phyloP scores from a whole-genome alignment of 495 filamentous ascomycete genomes.

The Penicillium manginii region DNA sequence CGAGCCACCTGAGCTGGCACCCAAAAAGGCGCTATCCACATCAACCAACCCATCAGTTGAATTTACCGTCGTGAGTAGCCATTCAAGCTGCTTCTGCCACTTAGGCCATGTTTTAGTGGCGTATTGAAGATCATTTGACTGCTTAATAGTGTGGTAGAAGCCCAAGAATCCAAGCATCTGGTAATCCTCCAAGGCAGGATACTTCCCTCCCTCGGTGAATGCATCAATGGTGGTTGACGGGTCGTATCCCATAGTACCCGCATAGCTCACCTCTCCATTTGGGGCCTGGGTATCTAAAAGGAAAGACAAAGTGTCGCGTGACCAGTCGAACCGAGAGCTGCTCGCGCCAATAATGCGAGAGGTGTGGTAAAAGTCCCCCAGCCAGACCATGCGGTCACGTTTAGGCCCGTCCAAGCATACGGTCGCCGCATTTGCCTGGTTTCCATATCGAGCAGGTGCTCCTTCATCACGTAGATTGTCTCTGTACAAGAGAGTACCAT shows the following conservation, averaged over 20 bases:
- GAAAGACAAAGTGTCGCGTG: slow-evolving; percentile 2
- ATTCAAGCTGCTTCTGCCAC: slow-evolving; percentile 9
- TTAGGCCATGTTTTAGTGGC: slow-evolving; percentile 8
- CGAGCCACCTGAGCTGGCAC: neutral
- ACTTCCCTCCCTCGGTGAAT: neutral
- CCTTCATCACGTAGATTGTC: slow-evolving; percentile 2
- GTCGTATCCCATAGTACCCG: slow-evolving; percentile 10
- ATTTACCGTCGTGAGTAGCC: slow-evolving; percentile 8
- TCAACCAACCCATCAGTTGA: slow-evolving; percentile 9
- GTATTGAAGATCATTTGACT: slow-evolving; percentile 8
- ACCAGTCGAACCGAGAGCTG: neutral
- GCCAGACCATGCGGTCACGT: slow-evolving; percentile 10
- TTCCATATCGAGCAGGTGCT: slow-evolving; percentile 1
- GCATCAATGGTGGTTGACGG: slow-evolving; percentile 10
- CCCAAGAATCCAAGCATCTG: slow-evolving; percentile 11
- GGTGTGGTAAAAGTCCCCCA: slow-evolving; percentile 9
- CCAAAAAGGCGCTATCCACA: slow-evolving; percentile 2
- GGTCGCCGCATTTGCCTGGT: neutral
- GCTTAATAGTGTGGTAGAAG: slow-evolving; percentile 6
- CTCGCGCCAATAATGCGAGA: slow-evolving; percentile 5
- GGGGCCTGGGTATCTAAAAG: slow-evolving; percentile 5
- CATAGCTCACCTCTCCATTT: slow-evolving; percentile 8
- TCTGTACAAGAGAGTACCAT: slow-evolving; percentile 4
- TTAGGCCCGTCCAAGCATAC: slow-evolving; percentile 6
- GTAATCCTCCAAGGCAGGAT: slow-evolving; percentile 8